phyloP scores from a whole-genome alignment of 106 monocot species.

The Dendrobium chrysotoxum region DNA sequence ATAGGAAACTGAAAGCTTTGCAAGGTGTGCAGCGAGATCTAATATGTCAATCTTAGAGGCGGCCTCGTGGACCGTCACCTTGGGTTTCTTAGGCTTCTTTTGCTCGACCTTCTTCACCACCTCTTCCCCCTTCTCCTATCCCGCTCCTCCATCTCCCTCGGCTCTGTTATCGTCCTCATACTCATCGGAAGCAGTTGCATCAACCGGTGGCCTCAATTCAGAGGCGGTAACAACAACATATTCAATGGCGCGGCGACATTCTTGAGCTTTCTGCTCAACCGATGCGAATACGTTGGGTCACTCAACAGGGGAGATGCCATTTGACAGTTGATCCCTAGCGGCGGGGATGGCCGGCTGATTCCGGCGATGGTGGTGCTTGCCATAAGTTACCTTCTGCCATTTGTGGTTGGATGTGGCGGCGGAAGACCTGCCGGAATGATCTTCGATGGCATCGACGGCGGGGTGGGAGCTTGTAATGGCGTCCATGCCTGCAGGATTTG shows the following conservation, averaged over 20 bases:
- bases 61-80: constrained; percentile 9
- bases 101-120: constrained; percentile 19
- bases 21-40: constrained; percentile 62
- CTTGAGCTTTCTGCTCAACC: constrained; percentile 32
- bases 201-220: neutral
- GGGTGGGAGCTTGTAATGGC: neutral
- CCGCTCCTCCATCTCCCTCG: constrained; percentile 11
- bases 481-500: too few species aligned
- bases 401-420: neutral
- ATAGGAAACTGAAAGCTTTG: constrained; percentile 78
- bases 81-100: too few species aligned
- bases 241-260: constrained; percentile 39
- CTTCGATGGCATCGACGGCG: neutral
- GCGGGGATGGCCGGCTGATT: constrained; percentile 5
- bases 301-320: constrained; percentile 4
- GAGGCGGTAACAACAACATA: constrained; percentile 25
- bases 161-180: constrained; percentile 19
- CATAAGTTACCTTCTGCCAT: too few species aligned
- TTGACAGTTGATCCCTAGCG: neutral
- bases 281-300: constrained; percentile 61
- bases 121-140: constrained; percentile 17
- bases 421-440: constrained; percentile 9
- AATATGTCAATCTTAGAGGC: constrained; percentile 58
- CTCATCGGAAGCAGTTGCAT: constrained; percentile 33
- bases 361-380: neutral